These are phyloP conservation scores for Sporothrix curviconia DNA, from an alignment of 2,329 filamentous ascomycete genomes.

Conservation along the genomic window DNA sequence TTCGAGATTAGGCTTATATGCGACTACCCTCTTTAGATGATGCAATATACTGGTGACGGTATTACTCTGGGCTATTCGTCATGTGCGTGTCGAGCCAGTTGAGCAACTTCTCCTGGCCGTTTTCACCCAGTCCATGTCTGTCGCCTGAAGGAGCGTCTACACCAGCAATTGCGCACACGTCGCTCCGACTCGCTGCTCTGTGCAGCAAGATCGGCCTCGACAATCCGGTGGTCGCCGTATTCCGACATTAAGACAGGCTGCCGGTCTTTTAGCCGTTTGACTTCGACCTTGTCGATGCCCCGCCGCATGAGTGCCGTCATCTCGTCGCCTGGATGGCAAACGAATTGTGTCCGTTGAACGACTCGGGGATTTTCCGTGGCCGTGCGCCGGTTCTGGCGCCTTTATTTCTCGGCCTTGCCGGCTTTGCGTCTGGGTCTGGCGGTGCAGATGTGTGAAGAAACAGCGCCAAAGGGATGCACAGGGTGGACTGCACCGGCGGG, in stretches of 20 bases:
- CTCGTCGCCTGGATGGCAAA: slow-evolving; percentile 40
- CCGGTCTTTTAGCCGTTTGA: slow-evolving; percentile 36
- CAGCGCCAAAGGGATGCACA: slow-evolving; percentile 44
- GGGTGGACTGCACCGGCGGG: slow-evolving; percentile 40
- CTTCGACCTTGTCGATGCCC: slow-evolving; percentile 41
- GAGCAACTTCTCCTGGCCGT: slow-evolving; percentile 10
- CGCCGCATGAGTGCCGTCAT: slow-evolving; percentile 42
- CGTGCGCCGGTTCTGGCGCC: neutral
- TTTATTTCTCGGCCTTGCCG: neutral
- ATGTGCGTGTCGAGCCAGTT: slow-evolving; percentile 16
- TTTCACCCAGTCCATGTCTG: neutral
- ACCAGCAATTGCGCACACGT: slow-evolving; percentile 34
- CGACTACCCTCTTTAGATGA: too few relatives aligned
- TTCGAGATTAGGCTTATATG: too few relatives aligned
- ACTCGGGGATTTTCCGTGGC: neutral
- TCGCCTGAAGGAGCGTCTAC: slow-evolving; percentile 24
- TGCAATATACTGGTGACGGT: too few relatives aligned
- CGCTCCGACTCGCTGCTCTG: slow-evolving; percentile 26
- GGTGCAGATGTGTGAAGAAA: slow-evolving; percentile 38
- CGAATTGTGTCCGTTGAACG: slow-evolving; percentile 31
- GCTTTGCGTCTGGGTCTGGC: slow-evolving; percentile 3
- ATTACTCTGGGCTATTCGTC: neutral
- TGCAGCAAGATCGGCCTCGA: slow-evolving; percentile 24
- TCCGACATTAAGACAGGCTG: slow-evolving; percentile 23
- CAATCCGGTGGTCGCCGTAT: slow-evolving; percentile 25